These are phyloP conservation scores for Penicillium argentinense DNA, from an alignment of 495 filamentous ascomycete genomes.

Conservation along the genomic window DNA sequence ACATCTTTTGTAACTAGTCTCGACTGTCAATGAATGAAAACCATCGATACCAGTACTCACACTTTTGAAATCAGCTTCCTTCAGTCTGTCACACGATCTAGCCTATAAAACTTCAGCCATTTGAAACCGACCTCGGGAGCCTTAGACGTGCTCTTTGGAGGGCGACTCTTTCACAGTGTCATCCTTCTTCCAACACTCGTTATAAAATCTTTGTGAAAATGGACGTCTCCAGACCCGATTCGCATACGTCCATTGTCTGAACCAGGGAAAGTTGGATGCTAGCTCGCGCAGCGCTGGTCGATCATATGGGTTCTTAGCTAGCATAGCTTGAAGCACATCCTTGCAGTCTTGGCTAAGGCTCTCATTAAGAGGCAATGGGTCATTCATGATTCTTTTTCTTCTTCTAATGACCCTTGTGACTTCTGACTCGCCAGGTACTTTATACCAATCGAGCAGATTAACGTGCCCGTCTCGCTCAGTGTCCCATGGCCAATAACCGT, in stretches of 20 bases:
- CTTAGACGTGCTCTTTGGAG: no score
- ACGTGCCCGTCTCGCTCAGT: slow-evolving; percentile 1
- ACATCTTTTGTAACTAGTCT: no score
- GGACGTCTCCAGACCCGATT: slow-evolving; percentile 15
- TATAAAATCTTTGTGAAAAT: neutral
- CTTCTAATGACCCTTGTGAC: slow-evolving; percentile 10
- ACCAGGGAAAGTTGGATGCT: slow-evolving; percentile 20
- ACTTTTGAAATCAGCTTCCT: no score
- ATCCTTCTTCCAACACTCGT: no score
- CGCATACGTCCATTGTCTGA: slow-evolving; percentile 17
- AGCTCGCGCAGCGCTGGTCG: slow-evolving; percentile 18
- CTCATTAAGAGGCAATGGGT: slow-evolving; percentile 16
- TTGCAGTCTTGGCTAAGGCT: slow-evolving; percentile 26
- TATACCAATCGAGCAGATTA: neutral
- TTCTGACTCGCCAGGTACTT: slow-evolving; percentile 11
- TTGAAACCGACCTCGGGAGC: no score
- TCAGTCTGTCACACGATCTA: no score
- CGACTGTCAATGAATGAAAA: no score
- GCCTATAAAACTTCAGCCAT: no score
- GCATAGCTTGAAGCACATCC: slow-evolving; percentile 23
- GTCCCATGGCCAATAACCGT: slow-evolving; percentile 31
- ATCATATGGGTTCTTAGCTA: slow-evolving; percentile 14
- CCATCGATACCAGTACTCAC: no score
- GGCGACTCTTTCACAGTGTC: no score
- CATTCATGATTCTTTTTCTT: slow-evolving; percentile 21